Conservation (phyloP, 2,329 filamentous ascomycete genomes). For the Pseudocercospora vitis region DNA sequence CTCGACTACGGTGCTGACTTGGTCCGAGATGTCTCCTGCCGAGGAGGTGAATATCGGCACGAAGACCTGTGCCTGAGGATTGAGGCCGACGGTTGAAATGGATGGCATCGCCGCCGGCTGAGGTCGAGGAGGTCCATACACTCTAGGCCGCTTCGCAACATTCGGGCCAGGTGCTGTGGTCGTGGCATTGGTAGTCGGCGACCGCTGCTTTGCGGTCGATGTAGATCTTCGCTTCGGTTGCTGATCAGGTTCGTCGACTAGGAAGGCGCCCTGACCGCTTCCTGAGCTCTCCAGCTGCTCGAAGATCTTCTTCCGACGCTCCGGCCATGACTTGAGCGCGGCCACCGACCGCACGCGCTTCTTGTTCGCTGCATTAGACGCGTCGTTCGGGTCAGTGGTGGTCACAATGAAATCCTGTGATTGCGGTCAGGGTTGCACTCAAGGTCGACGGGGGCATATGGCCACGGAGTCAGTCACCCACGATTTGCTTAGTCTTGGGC, state of each 20-base stretch:
- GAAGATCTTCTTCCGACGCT: constrained; percentile 31
- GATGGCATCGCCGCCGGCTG: background rate
- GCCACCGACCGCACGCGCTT: constrained; percentile 34
- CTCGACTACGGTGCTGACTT: constrained; percentile 10
- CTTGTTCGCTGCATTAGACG: constrained; percentile 30
- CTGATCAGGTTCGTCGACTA: constrained; percentile 21
- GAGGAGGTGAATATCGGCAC: constrained; percentile 12
- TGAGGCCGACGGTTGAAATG: background rate
- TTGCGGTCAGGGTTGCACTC: background rate
- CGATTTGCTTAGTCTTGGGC: constrained; percentile 20
- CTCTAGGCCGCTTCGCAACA: constrained; percentile 12
- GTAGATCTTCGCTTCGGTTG: constrained; percentile 9
- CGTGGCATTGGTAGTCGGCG: background rate
- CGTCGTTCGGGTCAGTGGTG: constrained; percentile 28
- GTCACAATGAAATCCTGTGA: constrained; percentile 34
- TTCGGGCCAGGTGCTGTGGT: background rate
- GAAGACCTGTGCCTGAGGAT: constrained; percentile 11
- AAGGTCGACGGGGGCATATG: background rate
- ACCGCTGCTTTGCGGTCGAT: background rate
- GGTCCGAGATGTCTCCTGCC: constrained; percentile 9
- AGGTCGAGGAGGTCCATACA: constrained; percentile 14
- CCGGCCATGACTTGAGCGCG: constrained; percentile 34
- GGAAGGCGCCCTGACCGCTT: constrained; percentile 26
- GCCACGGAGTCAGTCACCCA: constrained; percentile 7
- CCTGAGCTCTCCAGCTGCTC: constrained; percentile 26